phyloP scores from a whole-genome alignment of 495 filamentous ascomycete species.

The Beverwykella pulmonaria region DNA sequence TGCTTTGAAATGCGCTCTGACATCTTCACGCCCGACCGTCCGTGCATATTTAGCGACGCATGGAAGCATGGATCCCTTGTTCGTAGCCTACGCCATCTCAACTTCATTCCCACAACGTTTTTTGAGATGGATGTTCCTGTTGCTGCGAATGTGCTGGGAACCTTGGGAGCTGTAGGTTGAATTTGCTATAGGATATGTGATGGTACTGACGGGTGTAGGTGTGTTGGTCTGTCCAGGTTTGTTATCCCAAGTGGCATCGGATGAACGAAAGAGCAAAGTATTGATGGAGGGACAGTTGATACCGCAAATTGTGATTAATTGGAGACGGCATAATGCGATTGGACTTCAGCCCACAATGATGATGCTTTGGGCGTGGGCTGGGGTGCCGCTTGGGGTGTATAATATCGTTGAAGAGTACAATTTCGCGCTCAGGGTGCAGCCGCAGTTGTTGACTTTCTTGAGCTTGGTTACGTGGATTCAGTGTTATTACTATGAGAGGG shows the following conservation, averaged over 20 bases:
- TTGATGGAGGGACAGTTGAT: constrained; percentile 52
- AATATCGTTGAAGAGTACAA: constrained; percentile 66
- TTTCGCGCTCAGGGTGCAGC: constrained; percentile 61
- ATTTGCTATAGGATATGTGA: constrained; percentile 22
- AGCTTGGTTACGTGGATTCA: constrained; percentile 67
- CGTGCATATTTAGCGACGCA: constrained; percentile 23
- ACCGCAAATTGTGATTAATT: constrained; percentile 68
- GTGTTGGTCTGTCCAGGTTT: constrained; percentile 60
- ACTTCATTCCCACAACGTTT: not conserved
- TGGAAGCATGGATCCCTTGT: constrained; percentile 21
- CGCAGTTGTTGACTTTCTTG: constrained; percentile 63
- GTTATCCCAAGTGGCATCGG: not conserved
- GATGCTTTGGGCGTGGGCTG: constrained; percentile 66
- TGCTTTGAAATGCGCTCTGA: constrained; percentile 25
- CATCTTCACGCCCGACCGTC: no score
- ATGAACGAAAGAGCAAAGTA: not conserved
- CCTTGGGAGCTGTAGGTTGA: constrained; percentile 55
- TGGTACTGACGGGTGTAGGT: constrained; percentile 37
- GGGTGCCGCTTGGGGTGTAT: constrained; percentile 66
- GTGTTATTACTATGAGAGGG: constrained; percentile 65
- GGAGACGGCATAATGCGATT: constrained; percentile 59
- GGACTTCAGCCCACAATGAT: constrained; percentile 67
- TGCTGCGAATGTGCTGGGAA: constrained; percentile 61
- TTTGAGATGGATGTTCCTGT: constrained; percentile 54
- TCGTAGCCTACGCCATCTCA: no score